Evolutionary conservation across 345 rosid genomes (phyloP).

Genomic region (Salix exigua): DNA sequence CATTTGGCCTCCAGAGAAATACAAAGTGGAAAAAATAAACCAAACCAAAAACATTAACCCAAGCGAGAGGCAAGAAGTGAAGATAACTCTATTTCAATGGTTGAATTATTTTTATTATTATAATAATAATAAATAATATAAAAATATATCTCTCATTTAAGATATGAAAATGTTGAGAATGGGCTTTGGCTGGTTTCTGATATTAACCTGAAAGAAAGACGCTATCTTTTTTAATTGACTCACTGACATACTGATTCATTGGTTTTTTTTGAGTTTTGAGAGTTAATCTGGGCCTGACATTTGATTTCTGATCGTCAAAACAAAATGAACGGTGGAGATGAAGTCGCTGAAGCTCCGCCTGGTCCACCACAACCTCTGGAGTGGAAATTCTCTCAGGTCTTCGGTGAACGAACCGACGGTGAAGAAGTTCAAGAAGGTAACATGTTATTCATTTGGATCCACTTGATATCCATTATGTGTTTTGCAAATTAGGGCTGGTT

Average conservation of each 20-base stretch:
- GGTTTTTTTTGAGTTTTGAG: background rate
- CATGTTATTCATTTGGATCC: conserved; percentile 40
- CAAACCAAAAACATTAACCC: background rate
- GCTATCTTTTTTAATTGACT: conserved; percentile 15
- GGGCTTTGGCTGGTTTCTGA: conserved; percentile 13
- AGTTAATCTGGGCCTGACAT: conserved; percentile 14
- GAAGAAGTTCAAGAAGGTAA: conserved; percentile 82
- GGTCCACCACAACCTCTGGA: conserved; percentile 64
- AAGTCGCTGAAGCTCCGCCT: conserved; percentile 41
- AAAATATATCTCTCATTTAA: conserved; percentile 9
- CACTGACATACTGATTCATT: background rate
- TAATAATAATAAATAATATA: background rate
- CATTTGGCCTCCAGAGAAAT: background rate
- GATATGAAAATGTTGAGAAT: background rate
- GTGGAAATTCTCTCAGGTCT: conserved; percentile 99
- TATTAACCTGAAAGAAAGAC: conserved; percentile 8
- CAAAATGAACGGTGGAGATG: conserved; percentile 62
- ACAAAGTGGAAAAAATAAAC: background rate
- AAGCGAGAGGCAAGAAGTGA: background rate
- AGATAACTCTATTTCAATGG: background rate
- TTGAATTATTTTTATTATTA: background rate
- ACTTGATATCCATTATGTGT: conserved; percentile 11
- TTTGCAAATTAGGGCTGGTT: conserved; percentile 33
- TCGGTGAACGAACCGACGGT: conserved; percentile 89
- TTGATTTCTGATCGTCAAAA: conserved; percentile 15